Conservation (phyloP, 1,284 basidiomycete genomes). For the Ustilago vetiveriae region DNA sequence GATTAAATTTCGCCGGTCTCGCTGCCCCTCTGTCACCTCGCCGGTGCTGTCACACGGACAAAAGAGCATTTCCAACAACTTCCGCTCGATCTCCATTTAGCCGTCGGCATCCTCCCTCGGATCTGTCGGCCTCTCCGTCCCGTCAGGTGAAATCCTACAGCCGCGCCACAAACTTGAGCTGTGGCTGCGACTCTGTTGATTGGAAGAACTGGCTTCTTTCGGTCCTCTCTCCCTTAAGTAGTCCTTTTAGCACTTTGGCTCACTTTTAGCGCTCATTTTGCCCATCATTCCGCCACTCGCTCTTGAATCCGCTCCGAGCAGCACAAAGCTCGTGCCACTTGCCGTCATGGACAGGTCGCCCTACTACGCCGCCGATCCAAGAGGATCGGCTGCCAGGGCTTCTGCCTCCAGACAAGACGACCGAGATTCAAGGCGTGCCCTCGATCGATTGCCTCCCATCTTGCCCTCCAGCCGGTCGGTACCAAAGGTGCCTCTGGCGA, state of each 20-base stretch:
- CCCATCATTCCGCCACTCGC: slow-evolving; percentile 42
- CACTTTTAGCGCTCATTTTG: too few species aligned
- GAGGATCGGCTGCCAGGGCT: slow-evolving; percentile 12
- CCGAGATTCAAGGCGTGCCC: slow-evolving; percentile 8
- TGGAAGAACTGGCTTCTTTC: too few species aligned
- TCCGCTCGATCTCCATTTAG: neutral
- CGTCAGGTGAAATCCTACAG: neutral
- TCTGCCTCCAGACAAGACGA: slow-evolving; percentile 7
- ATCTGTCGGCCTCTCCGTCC: slow-evolving; percentile 7
- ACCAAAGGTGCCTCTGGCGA: slow-evolving; percentile 6
- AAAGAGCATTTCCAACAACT: too few species aligned
- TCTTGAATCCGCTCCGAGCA: slow-evolving; percentile 35
- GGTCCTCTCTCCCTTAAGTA: too few species aligned
- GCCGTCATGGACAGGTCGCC: slow-evolving; percentile 37
- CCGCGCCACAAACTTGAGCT: too few species aligned
- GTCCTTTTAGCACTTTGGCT: too few species aligned
- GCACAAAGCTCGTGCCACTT: slow-evolving; percentile 33
- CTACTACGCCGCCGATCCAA: slow-evolving; percentile 20
- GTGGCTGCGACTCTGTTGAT: too few species aligned
- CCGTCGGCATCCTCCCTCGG: neutral
- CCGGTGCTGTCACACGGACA: slow-evolving; percentile 1
- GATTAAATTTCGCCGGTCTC: slow-evolving; percentile 7
- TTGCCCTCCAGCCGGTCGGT: slow-evolving; percentile 19
- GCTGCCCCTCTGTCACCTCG: slow-evolving; percentile 4
- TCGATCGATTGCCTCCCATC: slow-evolving; percentile 26